A percentile compares a stretch with the other conserved stretches of the same genome.
These are phyloP conservation scores for Metschnikowia kofuensis DNA, from an alignment of 805 yeast species.

Conservation along the genomic window DNA sequence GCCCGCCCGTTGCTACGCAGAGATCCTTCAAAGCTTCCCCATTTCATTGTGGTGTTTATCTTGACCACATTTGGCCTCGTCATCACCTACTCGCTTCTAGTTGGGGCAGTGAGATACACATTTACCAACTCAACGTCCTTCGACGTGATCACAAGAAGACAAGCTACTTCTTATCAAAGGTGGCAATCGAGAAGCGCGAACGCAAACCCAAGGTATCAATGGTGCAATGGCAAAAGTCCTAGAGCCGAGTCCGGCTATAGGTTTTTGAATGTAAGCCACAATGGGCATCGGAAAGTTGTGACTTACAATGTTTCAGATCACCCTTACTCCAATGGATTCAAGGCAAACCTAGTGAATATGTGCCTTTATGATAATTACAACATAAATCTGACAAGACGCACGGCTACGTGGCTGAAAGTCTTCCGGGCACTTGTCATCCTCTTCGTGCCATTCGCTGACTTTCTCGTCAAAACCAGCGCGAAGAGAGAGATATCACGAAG, in stretches of 20 bases:
- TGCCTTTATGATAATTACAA: conserved; percentile 15
- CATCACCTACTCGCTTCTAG: conserved; percentile 42
- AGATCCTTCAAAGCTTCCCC: conserved; percentile 36
- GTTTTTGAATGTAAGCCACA: conserved; percentile 41
- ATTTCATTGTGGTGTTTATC: conserved; percentile 48
- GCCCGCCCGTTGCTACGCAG: conserved; percentile 22
- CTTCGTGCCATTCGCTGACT: conserved; percentile 13
- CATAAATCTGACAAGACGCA: conserved; percentile 1
- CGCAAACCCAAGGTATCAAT: background rate
- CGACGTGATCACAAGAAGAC: conserved; percentile 47
- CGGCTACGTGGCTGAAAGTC: background rate
- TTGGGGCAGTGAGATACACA: conserved; percentile 46
- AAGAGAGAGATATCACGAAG: background rate
- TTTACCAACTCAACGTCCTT: conserved; percentile 52
- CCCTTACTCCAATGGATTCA: conserved; percentile 38
- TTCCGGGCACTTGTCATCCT: background rate
- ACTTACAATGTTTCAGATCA: conserved; percentile 26
- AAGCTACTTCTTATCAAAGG: conserved; percentile 29
- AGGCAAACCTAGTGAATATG: conserved; percentile 35
- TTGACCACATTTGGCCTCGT: conserved; percentile 44
- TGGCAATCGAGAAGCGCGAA: conserved; percentile 17
- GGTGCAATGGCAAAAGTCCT: conserved; percentile 16
- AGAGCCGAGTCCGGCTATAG: conserved; percentile 34
- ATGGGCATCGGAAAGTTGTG: conserved; percentile 36
- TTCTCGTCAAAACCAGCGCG: background rate